A percentile compares a stretch with the other conserved stretches of the same genome.
phyloP scores from a whole-genome alignment of 768 basidiomycete genomes.

The Boletus tylopilopsis region DNA sequence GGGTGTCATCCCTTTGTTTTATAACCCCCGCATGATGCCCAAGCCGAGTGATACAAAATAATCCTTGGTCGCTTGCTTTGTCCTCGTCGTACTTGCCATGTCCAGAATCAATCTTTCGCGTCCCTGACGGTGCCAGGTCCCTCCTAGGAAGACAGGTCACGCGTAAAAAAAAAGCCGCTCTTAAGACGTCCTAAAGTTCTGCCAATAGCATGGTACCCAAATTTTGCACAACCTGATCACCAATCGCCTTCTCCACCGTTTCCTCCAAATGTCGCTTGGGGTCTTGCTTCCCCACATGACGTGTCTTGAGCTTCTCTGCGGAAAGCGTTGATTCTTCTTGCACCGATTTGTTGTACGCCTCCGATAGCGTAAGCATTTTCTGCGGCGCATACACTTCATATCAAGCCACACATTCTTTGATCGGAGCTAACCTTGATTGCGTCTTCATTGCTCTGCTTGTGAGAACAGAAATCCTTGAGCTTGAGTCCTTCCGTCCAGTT shows the following conservation, averaged over 20 bases:
- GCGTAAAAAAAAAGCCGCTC: background rate
- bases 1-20: conserved; percentile 69
- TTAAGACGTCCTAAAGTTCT: conserved; percentile 56
- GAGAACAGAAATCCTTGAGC: conserved; percentile 82
- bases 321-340: conserved; percentile 97
- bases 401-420: conserved; percentile 15
- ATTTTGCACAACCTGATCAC: conserved; percentile 94
- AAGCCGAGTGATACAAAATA: conserved; percentile 14
- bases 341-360: conserved; percentile 96
- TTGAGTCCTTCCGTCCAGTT: conserved; percentile 99
- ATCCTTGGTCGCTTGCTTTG: background rate
- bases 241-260: conserved; percentile 97
- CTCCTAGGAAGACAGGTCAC: conserved; percentile 4
- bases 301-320: conserved; percentile 89
- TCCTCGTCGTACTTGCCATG: background rate
- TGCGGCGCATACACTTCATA: conserved; percentile 15
- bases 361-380: conserved; percentile 88
- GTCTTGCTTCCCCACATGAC: conserved; percentile 97
- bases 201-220: conserved; percentile 92
- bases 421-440: conserved; percentile 78
- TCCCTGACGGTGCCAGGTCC: conserved; percentile 14
- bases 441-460: conserved; percentile 87
- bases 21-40: conserved; percentile 27
- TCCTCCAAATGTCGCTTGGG: conserved; percentile 98
- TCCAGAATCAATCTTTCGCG: background rate